Evolutionary conservation across 306 rosid species (phyloP).

Genomic region (Gleditsia sinensis): DNA sequence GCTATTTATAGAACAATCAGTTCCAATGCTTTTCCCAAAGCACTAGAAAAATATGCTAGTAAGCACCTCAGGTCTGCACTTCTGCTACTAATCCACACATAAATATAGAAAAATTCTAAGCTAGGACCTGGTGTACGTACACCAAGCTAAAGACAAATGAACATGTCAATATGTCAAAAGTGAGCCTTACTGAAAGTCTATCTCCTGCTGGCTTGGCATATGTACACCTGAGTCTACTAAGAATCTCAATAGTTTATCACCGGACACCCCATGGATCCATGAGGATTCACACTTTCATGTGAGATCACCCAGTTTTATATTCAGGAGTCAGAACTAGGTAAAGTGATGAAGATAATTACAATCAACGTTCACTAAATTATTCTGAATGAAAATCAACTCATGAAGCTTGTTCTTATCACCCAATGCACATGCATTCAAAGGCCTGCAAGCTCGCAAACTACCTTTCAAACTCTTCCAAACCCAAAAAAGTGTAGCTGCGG

Average conservation of each 20-base stretch:
- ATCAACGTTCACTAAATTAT: background rate
- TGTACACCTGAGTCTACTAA: too few relatives aligned
- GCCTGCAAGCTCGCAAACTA: slow-evolving; percentile 16
- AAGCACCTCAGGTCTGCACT: background rate
- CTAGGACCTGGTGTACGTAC: background rate
- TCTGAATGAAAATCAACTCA: background rate
- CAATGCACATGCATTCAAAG: background rate
- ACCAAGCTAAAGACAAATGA: too few relatives aligned
- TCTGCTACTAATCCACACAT: background rate
- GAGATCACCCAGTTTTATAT: background rate
- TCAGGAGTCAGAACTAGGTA: background rate
- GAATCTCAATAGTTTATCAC: background rate
- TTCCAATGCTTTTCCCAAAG: slow-evolving; percentile 7
- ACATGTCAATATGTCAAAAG: too few relatives aligned
- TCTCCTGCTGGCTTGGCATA: too few relatives aligned
- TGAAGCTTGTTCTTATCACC: slow-evolving; percentile 16
- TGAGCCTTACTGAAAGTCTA: too few relatives aligned
- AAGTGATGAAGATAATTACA: background rate
- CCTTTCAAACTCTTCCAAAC: slow-evolving; percentile 55
- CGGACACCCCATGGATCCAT: background rate
- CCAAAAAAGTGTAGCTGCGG: slow-evolving; percentile 52
- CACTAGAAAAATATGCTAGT: background rate
- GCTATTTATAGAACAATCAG: background rate
- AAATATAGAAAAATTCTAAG: background rate
- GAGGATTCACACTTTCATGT: background rate